Base-by-base conservation (phyloP, 805 yeast genomes). In the Grigorovia jiainica region DNA sequence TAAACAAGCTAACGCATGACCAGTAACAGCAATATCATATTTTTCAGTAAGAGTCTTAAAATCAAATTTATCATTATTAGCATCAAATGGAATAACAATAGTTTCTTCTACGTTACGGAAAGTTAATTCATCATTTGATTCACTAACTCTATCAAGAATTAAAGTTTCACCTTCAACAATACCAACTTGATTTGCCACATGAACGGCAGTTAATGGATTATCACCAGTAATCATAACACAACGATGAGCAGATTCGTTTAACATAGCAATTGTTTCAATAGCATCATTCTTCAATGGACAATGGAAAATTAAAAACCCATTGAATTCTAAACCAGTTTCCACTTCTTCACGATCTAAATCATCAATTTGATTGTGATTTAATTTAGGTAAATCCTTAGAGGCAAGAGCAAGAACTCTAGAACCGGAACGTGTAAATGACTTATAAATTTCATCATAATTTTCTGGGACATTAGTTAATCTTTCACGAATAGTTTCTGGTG, bases 151-250 rank as follows among this genome's bases (percentile, higher is more conserved):
- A 65, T 90, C 98, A 53, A 92, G 71, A 53, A 92, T 87, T 54
- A 92, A 70, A 31, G 84, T 85, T 41, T 82, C 87, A 52, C 87
- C 79, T 39, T 82, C 83, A 45, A 87, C 82, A 57, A 92, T 92
- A 16, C 71, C 82, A 45, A 92, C 97, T 64, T 87, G 95, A 53
- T 80, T 79, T 18, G 97, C 97, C 53, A 92, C 98, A 61, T 90
- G 97, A 47, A 92, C 92, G 25, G 98, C 98, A 51, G 98, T 92
- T 58, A 92, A 75, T 32, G 98, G 97, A 64, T 90, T 92, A 66
- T 92, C 98, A 72, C 98, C 98, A 38, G 98, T 92, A 53, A 92
- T 92, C 98, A 92, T 92, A 34, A 92, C 78, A 61, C 87, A 85
- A 60, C 98, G 87, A 63, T 92, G 98, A 42, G 90, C 78, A 1